phyloP scores from a whole-genome alignment of 352 stramenopile genomes.

The Ochromonadaceae sp. region DNA sequence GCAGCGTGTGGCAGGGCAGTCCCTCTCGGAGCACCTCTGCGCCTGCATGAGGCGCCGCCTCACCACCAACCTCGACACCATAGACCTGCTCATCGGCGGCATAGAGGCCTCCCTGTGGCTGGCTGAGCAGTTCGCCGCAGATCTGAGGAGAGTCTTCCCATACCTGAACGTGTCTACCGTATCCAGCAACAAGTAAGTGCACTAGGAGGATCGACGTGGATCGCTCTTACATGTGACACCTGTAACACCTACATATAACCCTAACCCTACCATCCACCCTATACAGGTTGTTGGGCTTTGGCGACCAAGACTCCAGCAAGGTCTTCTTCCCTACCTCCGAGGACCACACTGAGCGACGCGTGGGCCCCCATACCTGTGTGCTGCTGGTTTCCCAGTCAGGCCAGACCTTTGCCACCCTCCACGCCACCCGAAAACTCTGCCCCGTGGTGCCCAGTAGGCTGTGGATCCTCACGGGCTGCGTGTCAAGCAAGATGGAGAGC shows the following conservation, averaged over 20 bases:
- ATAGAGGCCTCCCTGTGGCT: conserved; percentile 29
- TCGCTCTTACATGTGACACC: conserved; percentile 8
- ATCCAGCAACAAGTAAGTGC: conserved; percentile 23
- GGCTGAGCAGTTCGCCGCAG: conserved; percentile 27
- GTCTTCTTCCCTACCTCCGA: conserved; percentile 7
- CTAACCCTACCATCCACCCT: neutral
- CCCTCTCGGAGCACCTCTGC: neutral
- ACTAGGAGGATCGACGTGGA: neutral
- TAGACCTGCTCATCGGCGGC: conserved; percentile 25
- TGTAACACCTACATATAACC: no score
- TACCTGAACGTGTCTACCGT: conserved; percentile 17
- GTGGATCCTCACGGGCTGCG: conserved; percentile 22
- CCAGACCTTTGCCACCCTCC: conserved; percentile 29
- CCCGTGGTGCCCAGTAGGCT: conserved; percentile 18
- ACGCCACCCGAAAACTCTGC: conserved; percentile 20
- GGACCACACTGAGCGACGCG: conserved; percentile 1
- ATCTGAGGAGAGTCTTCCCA: conserved; percentile 25
- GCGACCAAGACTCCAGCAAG: neutral
- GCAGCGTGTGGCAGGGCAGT: neutral
- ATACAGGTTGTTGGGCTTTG: conserved; percentile 1
- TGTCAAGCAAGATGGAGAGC: conserved; percentile 26
- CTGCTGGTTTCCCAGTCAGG: conserved; percentile 28
- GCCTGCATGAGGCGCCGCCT: neutral
- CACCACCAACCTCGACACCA: neutral
- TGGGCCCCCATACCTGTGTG: conserved; percentile 14